Conservation (phyloP, 2,329 filamentous ascomycete genomes). For the Ceratocystis eucalypticola region DNA sequence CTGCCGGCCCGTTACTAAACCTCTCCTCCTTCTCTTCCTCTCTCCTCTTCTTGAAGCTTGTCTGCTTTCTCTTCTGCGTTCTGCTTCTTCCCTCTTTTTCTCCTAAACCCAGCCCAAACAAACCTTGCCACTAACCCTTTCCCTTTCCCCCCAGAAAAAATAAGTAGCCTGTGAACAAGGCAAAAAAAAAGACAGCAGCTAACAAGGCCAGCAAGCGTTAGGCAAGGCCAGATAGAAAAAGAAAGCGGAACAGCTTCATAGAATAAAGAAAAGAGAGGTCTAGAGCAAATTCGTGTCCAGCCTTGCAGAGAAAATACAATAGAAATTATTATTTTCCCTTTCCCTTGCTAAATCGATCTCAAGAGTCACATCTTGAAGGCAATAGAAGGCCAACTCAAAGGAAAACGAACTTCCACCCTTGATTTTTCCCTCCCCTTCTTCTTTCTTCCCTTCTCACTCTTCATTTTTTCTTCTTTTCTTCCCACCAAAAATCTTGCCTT, state of each 20-base stretch:
- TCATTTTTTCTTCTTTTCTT: conserved; percentile 1
- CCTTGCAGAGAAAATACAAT: too few relatives aligned
- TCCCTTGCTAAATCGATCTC: too few relatives aligned
- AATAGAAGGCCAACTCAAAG: not conserved
- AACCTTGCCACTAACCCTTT: not conserved
- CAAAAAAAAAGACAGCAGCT: not conserved
- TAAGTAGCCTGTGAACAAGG: not conserved
- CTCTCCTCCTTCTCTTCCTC: not conserved
- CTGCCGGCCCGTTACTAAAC: not conserved
- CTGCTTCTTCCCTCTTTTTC: too few relatives aligned
- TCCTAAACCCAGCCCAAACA: not conserved
- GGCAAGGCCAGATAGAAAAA: not conserved
- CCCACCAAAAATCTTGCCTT: not conserved
- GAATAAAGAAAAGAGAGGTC: not conserved
- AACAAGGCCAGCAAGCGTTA: not conserved
- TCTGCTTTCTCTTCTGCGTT: too few relatives aligned
- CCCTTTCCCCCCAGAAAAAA: not conserved
- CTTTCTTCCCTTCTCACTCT: not conserved
- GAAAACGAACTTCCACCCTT: not conserved
- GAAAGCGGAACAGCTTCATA: not conserved
- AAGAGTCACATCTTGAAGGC: not conserved
- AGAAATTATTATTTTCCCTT: too few relatives aligned
- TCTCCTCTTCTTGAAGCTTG: not conserved
- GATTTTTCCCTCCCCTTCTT: not conserved
- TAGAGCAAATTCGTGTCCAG: not conserved